Percentiles rank a stretch among this genome's conserved stretches.
phyloP scores from a whole-genome alignment of 108 stramenopile species.

The Fragilariopsis cylindrus region DNA sequence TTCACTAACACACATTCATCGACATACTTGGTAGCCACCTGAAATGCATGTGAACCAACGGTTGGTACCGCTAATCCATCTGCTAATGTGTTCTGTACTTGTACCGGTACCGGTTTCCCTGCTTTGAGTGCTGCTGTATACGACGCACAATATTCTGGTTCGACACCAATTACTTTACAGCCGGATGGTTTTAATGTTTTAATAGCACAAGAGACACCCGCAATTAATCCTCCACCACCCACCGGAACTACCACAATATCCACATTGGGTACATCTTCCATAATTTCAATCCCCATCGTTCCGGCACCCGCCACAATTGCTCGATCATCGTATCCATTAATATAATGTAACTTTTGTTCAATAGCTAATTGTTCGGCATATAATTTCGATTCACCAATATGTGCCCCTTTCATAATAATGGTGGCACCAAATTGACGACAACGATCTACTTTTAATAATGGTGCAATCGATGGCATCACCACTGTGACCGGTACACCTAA shows the following conservation, averaged over 20 bases:
- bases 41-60: constrained; percentile 91
- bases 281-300: constrained; percentile 96
- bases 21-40: constrained; percentile 85
- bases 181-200: constrained; percentile 90
- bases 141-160: constrained; percentile 90
- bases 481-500: constrained; percentile 95
- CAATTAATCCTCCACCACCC: constrained; percentile 95
- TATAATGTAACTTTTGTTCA: constrained; percentile 69
- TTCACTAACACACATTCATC: constrained; percentile 81
- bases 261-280: constrained; percentile 93
- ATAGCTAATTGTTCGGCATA: constrained; percentile 68
- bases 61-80: constrained; percentile 96
- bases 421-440: constrained; percentile 93
- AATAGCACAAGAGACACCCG: constrained; percentile 90
- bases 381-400: constrained; percentile 93
- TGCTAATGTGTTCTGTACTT: constrained; percentile 84
- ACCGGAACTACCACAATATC: constrained; percentile 94
- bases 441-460: constrained; percentile 93
- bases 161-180: constrained; percentile 87
- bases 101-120: constrained; percentile 65
- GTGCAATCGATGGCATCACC: constrained; percentile 95
- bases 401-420: constrained; percentile 89
- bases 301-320: constrained; percentile 96
- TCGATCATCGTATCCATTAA: constrained; percentile 98
- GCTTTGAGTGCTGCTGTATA: constrained; percentile 89